Base-by-base conservation (phyloP, 2,329 filamentous ascomycete species). In the Pseudogymnoascus sp. region DNA sequence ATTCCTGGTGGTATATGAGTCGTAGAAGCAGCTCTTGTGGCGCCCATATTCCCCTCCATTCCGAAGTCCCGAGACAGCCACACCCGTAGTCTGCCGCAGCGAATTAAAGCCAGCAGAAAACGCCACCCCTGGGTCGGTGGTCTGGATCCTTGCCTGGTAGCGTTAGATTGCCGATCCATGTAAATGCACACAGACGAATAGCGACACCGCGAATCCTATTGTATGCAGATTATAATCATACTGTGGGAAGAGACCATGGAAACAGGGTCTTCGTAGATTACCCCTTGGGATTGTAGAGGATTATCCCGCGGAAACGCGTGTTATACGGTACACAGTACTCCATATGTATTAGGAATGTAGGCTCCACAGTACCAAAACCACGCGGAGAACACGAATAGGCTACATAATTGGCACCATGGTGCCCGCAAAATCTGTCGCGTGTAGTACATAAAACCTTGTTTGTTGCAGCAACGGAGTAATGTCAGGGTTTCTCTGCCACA, bases 91-190 rank as follows among this genome's bases (percentile, higher is more conserved):
- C 5, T 55, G 25, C 45, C 45, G 25, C 5, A 55, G 25, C 45
- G 45, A 55, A 55, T 55, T 3, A 55, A 30, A 55, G 45, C 25
- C 45, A 30, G 14, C 3, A 8, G 7, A 33, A 19, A 49, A 33
- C 8, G 45, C 8, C 45, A 55, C 8, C 25, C 25, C 25, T 55
- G 45, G 5, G n/a, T 19, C 12, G 14, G 25, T 11, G 45, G 45
- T 30, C n/a, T 16, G 6, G n/a, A 14, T 30, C 45, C n/a, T 55
- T 55, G 25, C 45, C 45, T 30, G 11, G 45, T 55, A 55, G 11
- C 45, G 25, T 55, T 55, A 55, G 45, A 55, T 55, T 30, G 45
- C 25, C 45, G 45, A 55, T 55, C 45, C 45, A 52, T 55, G 45
- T 55, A 11, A 16, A 33, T 9, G 9, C 45, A 55, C n/a, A 11